Evolutionary conservation across 1,284 basidiomycete species (phyloP), one percentile per base, ranked within the genome.

Genomic region (Somion occarium): DNA sequence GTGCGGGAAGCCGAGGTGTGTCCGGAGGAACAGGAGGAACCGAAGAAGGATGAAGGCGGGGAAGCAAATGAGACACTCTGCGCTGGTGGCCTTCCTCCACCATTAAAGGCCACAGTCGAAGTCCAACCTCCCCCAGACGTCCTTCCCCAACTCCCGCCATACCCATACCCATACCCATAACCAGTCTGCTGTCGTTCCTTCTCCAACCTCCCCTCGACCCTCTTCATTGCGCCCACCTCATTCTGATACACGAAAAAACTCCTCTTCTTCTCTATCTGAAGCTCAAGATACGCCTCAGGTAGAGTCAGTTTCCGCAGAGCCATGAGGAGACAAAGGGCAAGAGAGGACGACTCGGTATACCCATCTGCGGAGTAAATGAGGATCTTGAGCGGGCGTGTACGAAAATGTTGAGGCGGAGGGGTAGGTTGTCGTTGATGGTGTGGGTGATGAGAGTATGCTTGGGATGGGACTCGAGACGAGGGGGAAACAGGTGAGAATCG

Each of bases 231-330:
- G 0, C 78, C 77, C 48, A 95, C 69, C 67, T 98, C 95, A 38
- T 74, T 74, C 45, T 85, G 83, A 67, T 97, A 98, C 46, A 98
- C 91, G 61, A 97, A 98, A 74, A 99, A 99, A 65, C 75, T 88
- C 56, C 82, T 64, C 72, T 81, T 72, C 76, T 88, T 78, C 73
- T 62, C 62, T 45, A 78, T 78, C 69, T 88, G 93, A 58, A 96
- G 76, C 64, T 90, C 83, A 44, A 95, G 73, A 70, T 95, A 98
- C 15, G 94, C 95, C 63, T 95, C 91, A 3, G 94, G 89, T 11
- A 98, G 78, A 44, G 76, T 67, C 67, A 86, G 62, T 58, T 76
- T 66, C 68, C 78, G 83, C 45, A 87, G 73, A 37, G 86, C 83
- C 95, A 99, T 98, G 57, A 98, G 73, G 59, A 96, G 83, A 57